phyloP scores from a whole-genome alignment of 1,139 yeast species.

The Spathaspora jeffriesii region DNA sequence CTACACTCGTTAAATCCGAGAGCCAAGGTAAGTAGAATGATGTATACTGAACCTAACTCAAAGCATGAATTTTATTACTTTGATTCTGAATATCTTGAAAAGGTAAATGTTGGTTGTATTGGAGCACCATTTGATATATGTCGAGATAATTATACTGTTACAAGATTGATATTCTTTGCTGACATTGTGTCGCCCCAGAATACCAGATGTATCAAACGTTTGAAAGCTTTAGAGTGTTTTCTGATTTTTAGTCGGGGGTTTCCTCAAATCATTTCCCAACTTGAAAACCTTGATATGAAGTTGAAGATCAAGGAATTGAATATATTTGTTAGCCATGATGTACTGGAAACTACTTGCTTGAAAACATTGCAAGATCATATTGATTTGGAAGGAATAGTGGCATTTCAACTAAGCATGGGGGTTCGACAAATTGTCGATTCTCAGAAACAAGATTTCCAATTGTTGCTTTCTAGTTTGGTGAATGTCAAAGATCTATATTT shows the following conservation, averaged over 20 bases:
- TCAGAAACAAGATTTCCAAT: background rate
- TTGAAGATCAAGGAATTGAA: background rate
- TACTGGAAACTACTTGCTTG: background rate
- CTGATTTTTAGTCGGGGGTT: background rate
- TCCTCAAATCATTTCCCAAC: background rate
- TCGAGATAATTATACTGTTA: background rate
- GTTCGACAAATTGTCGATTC: background rate
- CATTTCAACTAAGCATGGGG: background rate
- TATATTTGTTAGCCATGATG: background rate
- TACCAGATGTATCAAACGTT: background rate
- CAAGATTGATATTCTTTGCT: background rate
- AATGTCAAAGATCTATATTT: background rate
- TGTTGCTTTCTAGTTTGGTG: background rate
- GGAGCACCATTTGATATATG: background rate
- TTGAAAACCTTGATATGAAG: background rate
- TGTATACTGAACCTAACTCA: background rate
- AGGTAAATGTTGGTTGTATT: background rate
- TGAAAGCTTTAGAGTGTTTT: background rate
- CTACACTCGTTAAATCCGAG: background rate
- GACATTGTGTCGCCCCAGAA: background rate
- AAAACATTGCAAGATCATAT: background rate
- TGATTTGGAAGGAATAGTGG: background rate
- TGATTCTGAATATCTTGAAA: background rate
- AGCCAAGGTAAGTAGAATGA: background rate
- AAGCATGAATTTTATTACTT: background rate